Evolutionary conservation across 2,329 filamentous ascomycete genomes (phyloP).

Genomic region (Calonectria hongkongensis): DNA sequence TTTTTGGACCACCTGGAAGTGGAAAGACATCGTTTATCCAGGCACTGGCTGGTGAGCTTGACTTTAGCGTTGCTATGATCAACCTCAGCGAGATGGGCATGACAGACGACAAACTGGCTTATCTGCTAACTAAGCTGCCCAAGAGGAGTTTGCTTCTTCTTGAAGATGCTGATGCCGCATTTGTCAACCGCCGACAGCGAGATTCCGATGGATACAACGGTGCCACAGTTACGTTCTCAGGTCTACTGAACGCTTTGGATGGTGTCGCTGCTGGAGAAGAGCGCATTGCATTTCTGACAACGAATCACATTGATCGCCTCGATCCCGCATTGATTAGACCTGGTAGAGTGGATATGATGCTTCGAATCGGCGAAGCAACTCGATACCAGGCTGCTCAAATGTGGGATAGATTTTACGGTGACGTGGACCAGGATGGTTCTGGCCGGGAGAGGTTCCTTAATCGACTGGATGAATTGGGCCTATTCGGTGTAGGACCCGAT

Average conservation of each 20-base stretch:
- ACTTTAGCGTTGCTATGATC: constrained; percentile 94
- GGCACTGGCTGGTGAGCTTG: constrained; percentile 91
- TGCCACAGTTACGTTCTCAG: constrained; percentile 94
- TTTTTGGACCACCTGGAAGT: constrained; percentile 92
- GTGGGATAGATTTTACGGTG: constrained; percentile 96
- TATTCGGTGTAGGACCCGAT: constrained; percentile 77
- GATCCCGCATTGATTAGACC: constrained; percentile 93
- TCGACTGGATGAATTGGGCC: constrained; percentile 80
- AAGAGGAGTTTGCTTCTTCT: constrained; percentile 87
- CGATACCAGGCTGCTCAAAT: constrained; percentile 88
- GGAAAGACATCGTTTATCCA: constrained; percentile 98
- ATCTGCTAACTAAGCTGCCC: constrained; percentile 89
- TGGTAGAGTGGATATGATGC: constrained; percentile 94
- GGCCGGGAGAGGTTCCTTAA: constrained; percentile 82
- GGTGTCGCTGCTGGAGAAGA: constrained; percentile 97
- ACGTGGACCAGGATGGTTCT: constrained; percentile 79
- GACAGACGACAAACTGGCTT: constrained; percentile 91
- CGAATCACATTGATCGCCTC: constrained; percentile 93
- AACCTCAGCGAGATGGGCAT: constrained; percentile 93
- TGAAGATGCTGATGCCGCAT: constrained; percentile 94
- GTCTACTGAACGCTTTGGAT: constrained; percentile 88
- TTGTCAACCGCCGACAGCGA: constrained; percentile 85
- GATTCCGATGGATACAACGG: constrained; percentile 90
- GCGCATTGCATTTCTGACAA: constrained; percentile 93
- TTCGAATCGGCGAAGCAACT: constrained; percentile 91